These are phyloP conservation scores for Plectosphaerella cucumerina DNA, from an alignment of 2,329 filamentous ascomycete species.

Conservation along the genomic window DNA sequence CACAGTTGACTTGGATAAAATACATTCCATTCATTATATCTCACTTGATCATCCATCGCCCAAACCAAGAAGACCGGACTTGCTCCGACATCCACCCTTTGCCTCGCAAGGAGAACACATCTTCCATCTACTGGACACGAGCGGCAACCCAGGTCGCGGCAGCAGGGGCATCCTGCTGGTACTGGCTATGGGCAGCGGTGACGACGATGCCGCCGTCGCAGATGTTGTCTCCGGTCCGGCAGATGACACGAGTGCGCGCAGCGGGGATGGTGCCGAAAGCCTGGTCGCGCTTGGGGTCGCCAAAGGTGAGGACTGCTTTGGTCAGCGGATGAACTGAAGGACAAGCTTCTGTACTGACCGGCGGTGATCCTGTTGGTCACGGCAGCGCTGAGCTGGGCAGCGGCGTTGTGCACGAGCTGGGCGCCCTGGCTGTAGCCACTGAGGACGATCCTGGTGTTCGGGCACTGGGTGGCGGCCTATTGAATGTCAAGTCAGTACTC, in stretches of 20 bases:
- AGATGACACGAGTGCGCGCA: conserved; percentile 18
- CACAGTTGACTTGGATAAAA: no score
- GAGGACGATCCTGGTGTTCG: conserved; percentile 39
- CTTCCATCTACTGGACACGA: conserved; percentile 3
- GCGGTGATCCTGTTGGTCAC: conserved; percentile 20
- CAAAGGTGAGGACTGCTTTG: conserved; percentile 11
- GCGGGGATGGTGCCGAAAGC: conserved; percentile 2
- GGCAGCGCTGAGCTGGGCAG: conserved; percentile 29
- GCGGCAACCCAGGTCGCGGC: conserved; percentile 22
- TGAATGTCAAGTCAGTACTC: neutral
- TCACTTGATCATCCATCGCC: no score
- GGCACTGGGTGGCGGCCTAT: conserved; percentile 35
- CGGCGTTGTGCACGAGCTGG: conserved; percentile 39
- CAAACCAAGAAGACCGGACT: no score
- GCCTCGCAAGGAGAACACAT: no score
- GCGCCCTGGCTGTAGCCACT: conserved; percentile 41
- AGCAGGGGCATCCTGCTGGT: conserved; percentile 20
- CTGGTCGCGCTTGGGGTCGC: conserved; percentile 5
- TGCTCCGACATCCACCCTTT: no score
- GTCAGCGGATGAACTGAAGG: conserved; percentile 1
- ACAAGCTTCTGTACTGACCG: conserved; percentile 4
- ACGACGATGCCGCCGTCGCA: conserved; percentile 22
- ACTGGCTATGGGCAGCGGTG: conserved; percentile 19
- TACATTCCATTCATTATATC: no score
- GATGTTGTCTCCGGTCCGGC: conserved; percentile 26